Evolutionary conservation across 148 eudicot genomes (phyloP).

Genomic region (Linanthus parryae): DNA sequence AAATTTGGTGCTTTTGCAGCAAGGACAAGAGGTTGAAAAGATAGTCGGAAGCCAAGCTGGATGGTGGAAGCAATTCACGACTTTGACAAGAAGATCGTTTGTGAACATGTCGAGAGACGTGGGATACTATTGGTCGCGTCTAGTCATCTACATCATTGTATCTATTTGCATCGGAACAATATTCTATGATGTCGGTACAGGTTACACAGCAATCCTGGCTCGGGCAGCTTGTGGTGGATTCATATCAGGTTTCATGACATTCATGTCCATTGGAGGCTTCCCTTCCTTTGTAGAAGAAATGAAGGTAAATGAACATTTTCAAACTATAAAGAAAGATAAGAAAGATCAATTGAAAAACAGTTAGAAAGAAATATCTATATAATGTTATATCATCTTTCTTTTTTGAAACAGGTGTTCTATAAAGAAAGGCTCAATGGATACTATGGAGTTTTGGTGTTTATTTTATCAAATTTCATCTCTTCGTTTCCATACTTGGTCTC

Average conservation of each 20-base stretch:
- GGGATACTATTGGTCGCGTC: slow-evolving; percentile 83
- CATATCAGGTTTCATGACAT: slow-evolving; percentile 85
- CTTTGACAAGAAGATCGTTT: slow-evolving; percentile 66
- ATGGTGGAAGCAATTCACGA: slow-evolving; percentile 69
- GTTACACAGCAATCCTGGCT: slow-evolving; percentile 70
- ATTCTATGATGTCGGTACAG: slow-evolving; percentile 71
- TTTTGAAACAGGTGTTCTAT: slow-evolving; percentile 71
- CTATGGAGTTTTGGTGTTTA: slow-evolving; percentile 68
- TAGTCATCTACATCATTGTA: slow-evolving; percentile 49
- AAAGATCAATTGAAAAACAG: slow-evolving; percentile 13
- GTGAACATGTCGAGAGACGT: slow-evolving; percentile 75
- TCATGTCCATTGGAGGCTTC: slow-evolving; percentile 97
- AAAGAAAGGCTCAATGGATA: slow-evolving; percentile 74
- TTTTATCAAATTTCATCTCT: slow-evolving; percentile 70
- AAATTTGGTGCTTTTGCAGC: slow-evolving; percentile 28
- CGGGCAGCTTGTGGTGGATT: slow-evolving; percentile 90
- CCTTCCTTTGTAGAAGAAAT: slow-evolving; percentile 95
- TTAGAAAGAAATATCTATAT: neutral
- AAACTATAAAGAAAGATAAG: neutral
- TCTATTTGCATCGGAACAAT: slow-evolving; percentile 70
- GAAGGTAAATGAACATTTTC: slow-evolving; percentile 43
- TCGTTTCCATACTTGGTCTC: slow-evolving; percentile 68
- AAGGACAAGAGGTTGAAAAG: slow-evolving; percentile 32
- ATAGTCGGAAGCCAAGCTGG: slow-evolving; percentile 64
- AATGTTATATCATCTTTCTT: too few relatives aligned